These are phyloP conservation scores for Kwoniella dejecticola DNA, from an alignment of 768 basidiomycete genomes.

Conservation along the genomic window DNA sequence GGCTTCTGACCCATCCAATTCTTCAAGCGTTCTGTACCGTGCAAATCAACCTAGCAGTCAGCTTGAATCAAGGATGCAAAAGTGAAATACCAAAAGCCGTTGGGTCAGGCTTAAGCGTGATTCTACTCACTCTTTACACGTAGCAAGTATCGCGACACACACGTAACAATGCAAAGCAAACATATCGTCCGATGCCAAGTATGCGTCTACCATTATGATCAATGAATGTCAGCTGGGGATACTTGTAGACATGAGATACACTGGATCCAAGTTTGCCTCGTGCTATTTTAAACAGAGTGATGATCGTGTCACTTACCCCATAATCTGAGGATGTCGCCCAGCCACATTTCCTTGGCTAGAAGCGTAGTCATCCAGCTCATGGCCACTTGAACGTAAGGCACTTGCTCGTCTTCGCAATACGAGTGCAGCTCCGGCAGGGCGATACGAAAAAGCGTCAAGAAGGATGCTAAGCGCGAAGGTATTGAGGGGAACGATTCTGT, in stretches of 20 bases:
- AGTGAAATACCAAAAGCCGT: too few species aligned
- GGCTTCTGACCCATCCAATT: slow-evolving; percentile 47
- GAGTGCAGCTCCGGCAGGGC: slow-evolving; percentile 41
- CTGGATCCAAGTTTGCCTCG: too few species aligned
- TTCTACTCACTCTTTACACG: slow-evolving; percentile 46
- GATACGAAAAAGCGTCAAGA: slow-evolving; percentile 44
- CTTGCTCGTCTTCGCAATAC: slow-evolving; percentile 51
- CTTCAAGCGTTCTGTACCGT: slow-evolving; percentile 41
- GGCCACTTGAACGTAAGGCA: slow-evolving; percentile 39
- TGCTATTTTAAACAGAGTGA: too few species aligned
- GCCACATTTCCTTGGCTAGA: slow-evolving; percentile 47
- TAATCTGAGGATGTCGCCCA: slow-evolving; percentile 43
- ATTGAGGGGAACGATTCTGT: slow-evolving; percentile 39
- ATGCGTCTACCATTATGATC: slow-evolving; percentile 38
- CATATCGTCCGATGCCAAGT: slow-evolving; percentile 50
- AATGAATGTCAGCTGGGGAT: neutral
- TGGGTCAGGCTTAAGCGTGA: too few species aligned
- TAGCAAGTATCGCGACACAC: slow-evolving; percentile 46
- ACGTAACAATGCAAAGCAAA: slow-evolving; percentile 51
- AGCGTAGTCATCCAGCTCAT: slow-evolving; percentile 56
- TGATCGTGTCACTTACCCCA: slow-evolving; percentile 50
- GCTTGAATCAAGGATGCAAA: neutral
- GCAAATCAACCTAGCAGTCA: slow-evolving; percentile 2
- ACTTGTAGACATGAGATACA: too few species aligned
- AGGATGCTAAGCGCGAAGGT: slow-evolving; percentile 38